phyloP scores from a whole-genome alignment of 176 grass and related monocot species.

The Melocanna baccifera region DNA sequence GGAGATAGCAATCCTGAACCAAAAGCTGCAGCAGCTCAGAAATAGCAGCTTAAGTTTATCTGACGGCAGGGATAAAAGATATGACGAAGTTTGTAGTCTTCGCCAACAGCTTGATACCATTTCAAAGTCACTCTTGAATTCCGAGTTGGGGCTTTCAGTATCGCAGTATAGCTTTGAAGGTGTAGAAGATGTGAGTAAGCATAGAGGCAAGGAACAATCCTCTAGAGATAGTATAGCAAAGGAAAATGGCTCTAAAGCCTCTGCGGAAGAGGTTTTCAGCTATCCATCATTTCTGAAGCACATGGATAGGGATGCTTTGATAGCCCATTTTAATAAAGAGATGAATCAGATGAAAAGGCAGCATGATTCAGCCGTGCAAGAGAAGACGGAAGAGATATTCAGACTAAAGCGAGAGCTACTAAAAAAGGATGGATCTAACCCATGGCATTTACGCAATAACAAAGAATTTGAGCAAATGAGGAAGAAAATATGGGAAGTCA shows the following conservation, averaged over 20 bases:
- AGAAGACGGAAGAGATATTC: constrained; percentile 53
- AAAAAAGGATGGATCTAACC: constrained; percentile 42
- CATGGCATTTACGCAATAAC: constrained; percentile 48
- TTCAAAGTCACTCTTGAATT: constrained; percentile 46
- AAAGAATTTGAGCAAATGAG: constrained; percentile 61
- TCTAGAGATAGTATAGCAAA: neutral
- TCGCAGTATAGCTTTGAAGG: constrained; percentile 46
- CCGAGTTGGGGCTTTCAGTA: constrained; percentile 45
- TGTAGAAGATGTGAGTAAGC: constrained; percentile 37
- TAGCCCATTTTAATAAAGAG: constrained; percentile 42
- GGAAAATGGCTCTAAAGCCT: neutral
- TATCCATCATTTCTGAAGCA: constrained; percentile 33
- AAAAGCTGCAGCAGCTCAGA: constrained; percentile 34
- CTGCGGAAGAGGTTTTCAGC: neutral
- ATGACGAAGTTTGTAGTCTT: constrained; percentile 45
- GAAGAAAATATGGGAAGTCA: constrained; percentile 47
- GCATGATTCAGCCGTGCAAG: constrained; percentile 44
- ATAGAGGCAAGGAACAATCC: constrained; percentile 34
- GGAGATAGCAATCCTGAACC: constrained; percentile 40
- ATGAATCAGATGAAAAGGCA: constrained; percentile 54
- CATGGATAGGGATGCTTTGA: constrained; percentile 31
- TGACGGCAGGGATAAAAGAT: constrained; percentile 29
- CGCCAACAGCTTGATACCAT: constrained; percentile 57
- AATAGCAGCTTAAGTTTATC: constrained; percentile 20
- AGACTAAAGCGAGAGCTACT: constrained; percentile 37